These are phyloP conservation scores for Handroanthus guayacan DNA, from an alignment of 257 asterid genomes.

Conservation along the genomic window DNA sequence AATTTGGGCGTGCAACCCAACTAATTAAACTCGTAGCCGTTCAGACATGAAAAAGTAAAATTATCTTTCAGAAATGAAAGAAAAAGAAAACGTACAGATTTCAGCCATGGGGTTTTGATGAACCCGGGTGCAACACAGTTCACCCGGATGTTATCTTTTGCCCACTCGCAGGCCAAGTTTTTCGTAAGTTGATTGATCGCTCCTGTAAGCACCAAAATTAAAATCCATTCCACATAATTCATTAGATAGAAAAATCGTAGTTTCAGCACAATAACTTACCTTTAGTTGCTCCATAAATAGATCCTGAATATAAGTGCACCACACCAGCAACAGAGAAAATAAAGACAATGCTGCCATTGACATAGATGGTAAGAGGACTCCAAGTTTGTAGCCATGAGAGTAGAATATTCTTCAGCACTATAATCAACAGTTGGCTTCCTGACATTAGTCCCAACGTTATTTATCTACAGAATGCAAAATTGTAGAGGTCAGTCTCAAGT, in stretches of 20 bases:
- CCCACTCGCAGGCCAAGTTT: conserved; percentile 98
- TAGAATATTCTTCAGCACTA: conserved; percentile 76
- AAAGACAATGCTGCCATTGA: conserved; percentile 79
- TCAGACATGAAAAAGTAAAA: conserved; percentile 4
- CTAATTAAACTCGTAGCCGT: conserved; percentile 17
- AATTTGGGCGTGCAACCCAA: background rate
- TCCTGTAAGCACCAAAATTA: conserved; percentile 52
- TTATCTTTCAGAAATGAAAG: conserved; percentile 28
- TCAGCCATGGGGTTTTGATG: conserved; percentile 82
- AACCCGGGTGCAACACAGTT: conserved; percentile 96
- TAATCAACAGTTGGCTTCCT: conserved; percentile 85
- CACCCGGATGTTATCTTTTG: conserved; percentile 86
- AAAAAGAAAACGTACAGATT: conserved; percentile 57
- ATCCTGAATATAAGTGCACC: conserved; percentile 71
- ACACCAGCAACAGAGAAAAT: conserved; percentile 88
- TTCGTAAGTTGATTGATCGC: conserved; percentile 92
- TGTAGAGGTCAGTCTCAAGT: conserved; percentile 25
- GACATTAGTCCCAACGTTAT: conserved; percentile 92
- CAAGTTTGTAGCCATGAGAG: conserved; percentile 77
- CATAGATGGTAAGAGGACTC: conserved; percentile 88
- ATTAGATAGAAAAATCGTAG: conserved; percentile 3
- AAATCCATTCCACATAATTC: conserved; percentile 14
- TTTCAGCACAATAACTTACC: conserved; percentile 47
- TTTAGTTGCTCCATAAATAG: conserved; percentile 92
- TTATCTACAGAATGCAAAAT: conserved; percentile 53